Base-by-base conservation (phyloP, 495 filamentous ascomycete genomes). In the Pseudevernia furfuracea region DNA sequence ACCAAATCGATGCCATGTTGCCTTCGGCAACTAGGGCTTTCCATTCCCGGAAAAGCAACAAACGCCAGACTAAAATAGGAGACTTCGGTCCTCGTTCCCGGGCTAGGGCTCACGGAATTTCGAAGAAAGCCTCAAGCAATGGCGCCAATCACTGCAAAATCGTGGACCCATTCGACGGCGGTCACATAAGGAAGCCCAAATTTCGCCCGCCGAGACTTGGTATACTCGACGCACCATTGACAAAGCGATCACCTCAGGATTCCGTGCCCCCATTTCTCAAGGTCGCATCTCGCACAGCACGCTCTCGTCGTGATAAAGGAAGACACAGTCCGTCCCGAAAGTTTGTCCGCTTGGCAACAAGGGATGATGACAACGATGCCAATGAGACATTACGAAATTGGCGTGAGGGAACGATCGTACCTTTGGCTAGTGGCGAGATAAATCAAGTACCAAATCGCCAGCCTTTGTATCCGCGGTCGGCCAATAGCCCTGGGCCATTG, bases 271-370 rank as follows among this genome's bases (percentile, higher is more conserved):
- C 77, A 37, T 97, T 97, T 70, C 76, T 97, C 28, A 85, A 84
- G 59, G 73, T 98, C 67, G 94, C 94, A 46, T 83, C 84, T 25
- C 85, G 95, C 58, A 78, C 81, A 64, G 90, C 84, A 53, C 86
- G 81, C 21, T 80, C 75, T 62, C 82, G 83, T 67, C 69, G 68
- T 46, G 86, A 89, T 66, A 70, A 79, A 64, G 92, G 90, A 10
- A 85, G 88, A 69, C 82, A 86, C 62, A 90, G 86, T 59, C 91
- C 91, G n/a, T 80, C 83, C 8, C 78, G 74, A 39, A 98, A 97
- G 72, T 74, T 84, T 38, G 83, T 98, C 58, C 76, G 84, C 39
- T 72, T 98, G 10, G 86, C 85, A 41, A 92, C 84, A 34, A 79
- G 78, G 30, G 70, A 76, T 21, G 92, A 97, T 68, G 96, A 89